Base-by-base conservation (phyloP, 1,284 basidiomycete species). In the Agroathelia rolfsii region DNA sequence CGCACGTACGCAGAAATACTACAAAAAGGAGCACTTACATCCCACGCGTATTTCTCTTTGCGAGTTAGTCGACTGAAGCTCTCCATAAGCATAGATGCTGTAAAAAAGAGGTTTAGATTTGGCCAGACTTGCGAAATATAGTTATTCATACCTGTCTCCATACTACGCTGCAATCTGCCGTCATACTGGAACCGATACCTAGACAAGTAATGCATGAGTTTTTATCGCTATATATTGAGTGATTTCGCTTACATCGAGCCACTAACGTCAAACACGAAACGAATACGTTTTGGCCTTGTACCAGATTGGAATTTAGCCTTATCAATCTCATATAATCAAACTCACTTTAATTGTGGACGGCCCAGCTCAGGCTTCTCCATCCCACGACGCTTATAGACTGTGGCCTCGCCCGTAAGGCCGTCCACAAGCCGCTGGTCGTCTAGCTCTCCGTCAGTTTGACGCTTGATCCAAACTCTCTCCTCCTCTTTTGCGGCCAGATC, bases 131-230 rank as follows among this genome's bases (percentile, higher is more conserved):
- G n/a, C n/a, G n/a, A n/a, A n/a, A n/a, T n/a, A n/a, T n/a, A n/a
- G n/a, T n/a, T n/a, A 5, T 19, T 31, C 49, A 25, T 40, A 73
- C 75, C 75, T 38, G 76, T 76, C 49, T 79, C 75, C 56, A 73
- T 58, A 47, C 71, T 76, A 37, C 74, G 53, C 42, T 69, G 62
- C 38, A 79, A 45, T 4, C 76, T 67, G 3, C 73, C 74, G 48
- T 79, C 76, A 36, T 76, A 75, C 41, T 79, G 76, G 58, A 79
- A 79, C 4, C 76, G 73, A 49, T 77, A 76, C 70, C 71, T 73
- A 35, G 8, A 26, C 22, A n/a, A 27, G 14, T 13, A 28, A 39
- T 19, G 38, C 15, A 31, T 13, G 2, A 14, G 27, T n/a, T n/a
- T n/a, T n/a, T n/a, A 16, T 12, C 18, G 24, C 6, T 4, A 13